Base-by-base conservation (phyloP, 164 flowering plant genomes). In the Saururus chinensis region DNA sequence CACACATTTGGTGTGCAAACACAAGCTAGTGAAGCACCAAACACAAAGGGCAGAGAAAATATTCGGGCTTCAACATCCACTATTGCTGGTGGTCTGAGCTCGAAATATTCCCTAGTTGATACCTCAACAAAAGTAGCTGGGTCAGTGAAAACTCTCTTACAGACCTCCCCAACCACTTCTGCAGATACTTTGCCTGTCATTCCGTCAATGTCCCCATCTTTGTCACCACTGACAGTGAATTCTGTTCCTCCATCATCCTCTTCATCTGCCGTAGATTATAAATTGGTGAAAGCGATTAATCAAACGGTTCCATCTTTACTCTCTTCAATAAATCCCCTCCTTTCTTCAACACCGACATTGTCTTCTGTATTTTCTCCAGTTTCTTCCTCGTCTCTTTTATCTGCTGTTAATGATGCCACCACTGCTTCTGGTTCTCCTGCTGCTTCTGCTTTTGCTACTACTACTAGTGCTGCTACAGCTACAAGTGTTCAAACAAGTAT, bases 111-210 rank as follows among this genome's bases (percentile, higher is more conserved):
- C 49, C 49, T 7, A 12, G 13, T 45, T 2, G 17, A 45, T 45
- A 45, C 49, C 14, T 12, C 49, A 45, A 12, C 49, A 45, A 45
- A 45, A 8, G 17, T 45, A 45, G 14, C 49, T 12, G 49, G 4
- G 11, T 45, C 49, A 12, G 49, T 12, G 49, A 17, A 17, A 45
- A 45, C 49, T 1, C 14, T 12, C 11, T 9, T 12, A 45, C 14
- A 17, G 2, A 12, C 14, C 17, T 45, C 49, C 11, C 4, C 17
- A 17, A 12, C 49, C 0, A 53, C 20, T 66, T 66, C 75, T 35
- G 53, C 66, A 11, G 63, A 60, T 51, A 41, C 70, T 52, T 17
- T 70, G 40, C 57, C 76, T 63, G 70, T 57, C 63, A 74, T 67
- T 54, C 49, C 49, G 57, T 40, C 40, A 59, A 56, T 70, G 25